A percentile compares a stretch with the other conserved stretches of the same genome.
Evolutionary conservation across 2,329 filamentous ascomycete genomes (phyloP).

Genomic region (Trichoderma guizhouense): DNA sequence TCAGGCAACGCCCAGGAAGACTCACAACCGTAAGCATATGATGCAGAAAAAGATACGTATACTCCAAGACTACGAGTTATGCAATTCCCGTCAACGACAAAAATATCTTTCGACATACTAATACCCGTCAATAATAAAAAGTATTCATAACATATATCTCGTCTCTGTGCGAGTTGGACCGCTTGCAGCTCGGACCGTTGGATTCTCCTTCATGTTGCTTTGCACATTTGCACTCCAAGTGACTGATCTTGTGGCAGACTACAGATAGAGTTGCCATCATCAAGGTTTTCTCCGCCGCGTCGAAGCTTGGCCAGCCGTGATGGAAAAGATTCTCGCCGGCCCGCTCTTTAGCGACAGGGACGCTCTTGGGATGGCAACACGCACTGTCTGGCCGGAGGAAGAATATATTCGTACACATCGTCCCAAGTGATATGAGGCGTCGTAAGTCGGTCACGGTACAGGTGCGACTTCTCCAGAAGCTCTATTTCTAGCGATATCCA

Average conservation of each 20-base stretch:
- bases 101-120: no score
- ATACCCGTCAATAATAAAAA: no score
- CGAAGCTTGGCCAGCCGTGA: not conserved
- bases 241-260: no score
- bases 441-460: constrained; percentile 40
- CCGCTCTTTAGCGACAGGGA: constrained; percentile 7
- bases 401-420: constrained; percentile 46
- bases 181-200: no score
- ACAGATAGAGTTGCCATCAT: not conserved
- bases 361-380: not conserved
- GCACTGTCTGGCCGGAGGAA: not conserved
- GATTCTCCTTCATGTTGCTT: not conserved
- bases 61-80: no score
- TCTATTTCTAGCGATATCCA: constrained; percentile 53
- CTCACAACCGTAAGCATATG: no score
- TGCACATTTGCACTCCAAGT: not conserved
- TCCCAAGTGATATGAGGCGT: constrained; percentile 72
- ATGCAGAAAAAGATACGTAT: no score
- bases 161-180: not conserved
- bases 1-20: no score
- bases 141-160: no score
- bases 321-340: constrained; percentile 1
- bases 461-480: no score
- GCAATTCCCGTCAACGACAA: no score
- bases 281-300: not conserved